Evolutionary conservation across 108 stramenopile species (phyloP).

Genomic region (Aurantiochytrium sp.): DNA sequence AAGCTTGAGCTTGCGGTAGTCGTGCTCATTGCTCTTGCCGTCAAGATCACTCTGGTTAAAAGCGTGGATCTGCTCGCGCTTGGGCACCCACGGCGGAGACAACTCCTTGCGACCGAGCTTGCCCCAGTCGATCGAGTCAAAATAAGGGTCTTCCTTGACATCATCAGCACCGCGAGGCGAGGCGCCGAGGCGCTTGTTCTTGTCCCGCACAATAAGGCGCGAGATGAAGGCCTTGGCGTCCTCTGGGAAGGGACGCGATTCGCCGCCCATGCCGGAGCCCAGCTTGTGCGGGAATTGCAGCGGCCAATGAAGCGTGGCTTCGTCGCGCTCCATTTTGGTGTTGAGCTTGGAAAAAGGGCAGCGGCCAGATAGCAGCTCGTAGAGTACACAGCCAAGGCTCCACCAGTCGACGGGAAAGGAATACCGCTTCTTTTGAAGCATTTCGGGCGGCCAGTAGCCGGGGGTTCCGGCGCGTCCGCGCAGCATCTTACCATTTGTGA

Average conservation of each 20-base stretch:
- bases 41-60: constrained; percentile 2
- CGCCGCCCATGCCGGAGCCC: background rate
- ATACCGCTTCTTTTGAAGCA: constrained; percentile 27
- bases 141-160: background rate
- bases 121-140: background rate
- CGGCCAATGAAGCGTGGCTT: background rate
- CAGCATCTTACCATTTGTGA: constrained; percentile 8
- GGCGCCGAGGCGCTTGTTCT: background rate
- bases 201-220: background rate
- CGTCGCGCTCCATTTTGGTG: constrained; percentile 15
- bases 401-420: constrained; percentile 20
- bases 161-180: background rate
- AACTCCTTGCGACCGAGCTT: background rate
- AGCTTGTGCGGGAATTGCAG: background rate
- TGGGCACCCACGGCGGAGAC: background rate
- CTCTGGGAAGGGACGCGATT: background rate
- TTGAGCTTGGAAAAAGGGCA: constrained; percentile 21
- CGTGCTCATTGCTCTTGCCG: constrained; percentile 15
- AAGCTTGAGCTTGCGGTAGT: constrained; percentile 14
- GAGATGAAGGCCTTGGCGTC: background rate
- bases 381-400: constrained; percentile 19
- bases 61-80: background rate
- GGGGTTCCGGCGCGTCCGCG: constrained; percentile 30
- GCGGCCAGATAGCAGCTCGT: constrained; percentile 12
- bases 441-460: constrained; percentile 54